Conservation (phyloP, 2,329 filamentous ascomycete genomes). For the Talaromyces funiculosus region DNA sequence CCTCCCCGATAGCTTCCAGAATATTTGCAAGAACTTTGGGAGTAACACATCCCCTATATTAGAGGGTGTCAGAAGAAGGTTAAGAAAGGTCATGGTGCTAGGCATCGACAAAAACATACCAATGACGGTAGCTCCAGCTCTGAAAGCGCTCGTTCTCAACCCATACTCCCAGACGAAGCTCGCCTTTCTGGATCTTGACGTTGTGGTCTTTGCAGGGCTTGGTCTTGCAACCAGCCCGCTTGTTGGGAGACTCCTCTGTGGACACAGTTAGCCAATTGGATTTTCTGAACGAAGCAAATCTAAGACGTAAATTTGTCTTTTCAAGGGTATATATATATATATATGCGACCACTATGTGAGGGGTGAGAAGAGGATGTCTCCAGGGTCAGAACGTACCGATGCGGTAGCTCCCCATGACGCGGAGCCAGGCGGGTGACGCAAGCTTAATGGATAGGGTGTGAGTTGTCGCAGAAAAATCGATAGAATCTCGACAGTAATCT, state of each 20-base stretch:
- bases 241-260: conserved; percentile 64
- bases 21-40: conserved; percentile 65
- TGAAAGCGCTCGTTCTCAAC: conserved; percentile 58
- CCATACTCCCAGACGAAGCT: conserved; percentile 70
- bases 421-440: conserved; percentile 1
- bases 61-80: neutral
- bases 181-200: conserved; percentile 71
- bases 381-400: conserved; percentile 21
- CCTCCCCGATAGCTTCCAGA: conserved; percentile 42
- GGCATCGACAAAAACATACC: conserved; percentile 50
- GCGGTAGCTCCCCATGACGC: conserved; percentile 20
- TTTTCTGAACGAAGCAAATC: neutral
- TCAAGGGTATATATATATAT: too few relatives aligned
- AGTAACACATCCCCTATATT: conserved; percentile 84
- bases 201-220: conserved; percentile 64
- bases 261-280: neutral
- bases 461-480: neutral
- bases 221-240: conserved; percentile 69
- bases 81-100: neutral
- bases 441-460: neutral
- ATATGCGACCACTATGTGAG: neutral
- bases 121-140: conserved; percentile 76
- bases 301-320: neutral
- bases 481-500: neutral
- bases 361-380: neutral